Evolutionary conservation across 1,139 yeast species (phyloP).

Genomic region (Taphrina populina): DNA sequence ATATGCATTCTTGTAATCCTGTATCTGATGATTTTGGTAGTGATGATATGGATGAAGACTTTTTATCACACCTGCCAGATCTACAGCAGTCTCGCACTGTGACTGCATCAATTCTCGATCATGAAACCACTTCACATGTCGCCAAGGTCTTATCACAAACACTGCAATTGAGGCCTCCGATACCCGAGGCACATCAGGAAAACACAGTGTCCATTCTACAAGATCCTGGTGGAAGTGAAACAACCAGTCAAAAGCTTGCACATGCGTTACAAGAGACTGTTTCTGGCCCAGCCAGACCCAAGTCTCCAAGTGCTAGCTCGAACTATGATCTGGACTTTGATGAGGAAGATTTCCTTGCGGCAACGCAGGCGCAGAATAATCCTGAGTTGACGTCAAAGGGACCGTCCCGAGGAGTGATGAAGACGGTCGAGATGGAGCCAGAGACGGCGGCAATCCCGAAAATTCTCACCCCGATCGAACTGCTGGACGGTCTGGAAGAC

Average conservation of each 20-base stretch:
- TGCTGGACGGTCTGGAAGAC: conserved; percentile 23
- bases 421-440: background rate
- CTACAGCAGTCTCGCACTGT: conserved; percentile 1
- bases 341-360: background rate
- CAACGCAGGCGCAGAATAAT: background rate
- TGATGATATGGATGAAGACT: conserved; percentile 15
- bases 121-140: no score
- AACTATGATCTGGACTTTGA: conserved; percentile 16
- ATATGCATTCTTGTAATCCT: background rate
- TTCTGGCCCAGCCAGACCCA: no score
- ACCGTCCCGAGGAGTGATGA: background rate
- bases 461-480: conserved; percentile 3
- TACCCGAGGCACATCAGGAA: no score
- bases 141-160: no score
- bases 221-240: no score
- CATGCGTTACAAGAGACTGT: no score
- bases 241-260: no score
- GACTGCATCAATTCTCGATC: no score
- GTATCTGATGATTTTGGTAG: conserved; percentile 16
- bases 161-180: no score
- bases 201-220: no score
- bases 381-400: background rate
- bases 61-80: conserved; percentile 2
- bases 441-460: background rate
- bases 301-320: conserved; percentile 13